Base-by-base conservation (phyloP, 2,329 filamentous ascomycete species). In the Colletotrichum incanum region DNA sequence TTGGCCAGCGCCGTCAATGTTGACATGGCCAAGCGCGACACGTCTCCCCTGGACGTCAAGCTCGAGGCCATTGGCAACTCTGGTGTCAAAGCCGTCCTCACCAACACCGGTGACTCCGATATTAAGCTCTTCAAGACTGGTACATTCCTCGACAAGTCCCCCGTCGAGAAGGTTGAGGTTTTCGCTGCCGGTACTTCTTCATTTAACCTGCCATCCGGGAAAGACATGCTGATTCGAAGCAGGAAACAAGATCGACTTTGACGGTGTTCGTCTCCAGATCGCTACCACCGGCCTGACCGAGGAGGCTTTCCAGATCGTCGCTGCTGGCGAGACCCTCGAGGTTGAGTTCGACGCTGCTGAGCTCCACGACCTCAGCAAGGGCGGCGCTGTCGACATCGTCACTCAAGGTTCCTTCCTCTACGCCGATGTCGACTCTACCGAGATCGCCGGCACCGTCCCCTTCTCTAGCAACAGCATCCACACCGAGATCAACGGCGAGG, bases 401-500 rank as follows among this genome's bases (percentile, higher is more conserved):
- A 85, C 89, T 5, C 80, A 82, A 3, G 92, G 92, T 5, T 84
- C 85, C 18, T 84, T 93, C 50, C 86, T 89, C 11, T 87, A 87
- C 67, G 88, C 90, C 47, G 83, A 85, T 31, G 82, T 82, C 59
- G 83, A 86, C 76, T 86, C 84, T n/a, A 90, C 85, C 55, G 82
- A 86, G 49, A 84, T 93, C 43, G 79, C 86, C 6, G 90, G 88
- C 59, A 86, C 85, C 55, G 78, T 92, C 1, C 80, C 86, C 14
- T 93, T 88, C 81, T 81, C 84, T 64, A 90, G 88, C 77, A 93
- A 93, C 81, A 84, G 84, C 20, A 79, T 93, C 55, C 84, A 84
- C 61, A 83, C 91, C 71, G 80, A 84, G 5, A 83, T 93, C 55
- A 86, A 93, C 74, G 90, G 88, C 18, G 81, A 81, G 11, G 78